Evolutionary conservation across 805 yeast species (phyloP).

Genomic region (Candida nonsorbophila): DNA sequence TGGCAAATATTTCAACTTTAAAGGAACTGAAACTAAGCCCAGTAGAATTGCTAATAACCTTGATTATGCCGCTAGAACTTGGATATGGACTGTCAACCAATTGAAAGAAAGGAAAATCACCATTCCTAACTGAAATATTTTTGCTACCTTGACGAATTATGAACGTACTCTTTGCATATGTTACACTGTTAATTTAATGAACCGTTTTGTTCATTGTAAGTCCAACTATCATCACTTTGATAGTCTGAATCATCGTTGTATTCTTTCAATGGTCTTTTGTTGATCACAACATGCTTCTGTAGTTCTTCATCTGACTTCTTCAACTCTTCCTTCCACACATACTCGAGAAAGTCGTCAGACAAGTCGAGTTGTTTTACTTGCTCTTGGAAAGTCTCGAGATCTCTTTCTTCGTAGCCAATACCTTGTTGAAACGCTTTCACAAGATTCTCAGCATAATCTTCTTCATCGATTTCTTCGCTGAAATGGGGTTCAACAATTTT

Average conservation of each 20-base stretch:
- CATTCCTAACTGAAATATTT: slow-evolving; percentile 13
- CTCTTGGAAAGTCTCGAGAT: too few relatives aligned
- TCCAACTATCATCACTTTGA: slow-evolving; percentile 4
- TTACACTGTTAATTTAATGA: slow-evolving; percentile 1
- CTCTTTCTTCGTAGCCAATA: too few relatives aligned
- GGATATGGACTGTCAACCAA: slow-evolving; percentile 57
- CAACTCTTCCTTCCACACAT: slow-evolving; percentile 5
- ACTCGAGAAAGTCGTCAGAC: slow-evolving; percentile 68
- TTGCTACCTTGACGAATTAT: background rate
- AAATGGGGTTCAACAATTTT: too few relatives aligned
- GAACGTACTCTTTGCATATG: slow-evolving; percentile 1
- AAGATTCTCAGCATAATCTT: too few relatives aligned
- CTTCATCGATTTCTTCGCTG: too few relatives aligned
- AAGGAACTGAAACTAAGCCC: slow-evolving; percentile 48
- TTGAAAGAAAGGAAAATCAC: slow-evolving; percentile 13
- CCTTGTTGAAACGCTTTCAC: too few relatives aligned
- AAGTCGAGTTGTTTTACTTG: too few relatives aligned
- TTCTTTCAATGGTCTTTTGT: background rate
- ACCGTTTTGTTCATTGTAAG: slow-evolving; percentile 5
- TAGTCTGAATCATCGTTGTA: slow-evolving; percentile 15
- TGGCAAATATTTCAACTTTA: slow-evolving; percentile 64
- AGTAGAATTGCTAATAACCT: slow-evolving; percentile 51
- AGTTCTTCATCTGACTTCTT: slow-evolving; percentile 1
- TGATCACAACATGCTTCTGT: background rate
- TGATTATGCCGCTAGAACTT: slow-evolving; percentile 61